phyloP scores from a whole-genome alignment of 2,329 filamentous ascomycete genomes.

The Didymella sp. region DNA sequence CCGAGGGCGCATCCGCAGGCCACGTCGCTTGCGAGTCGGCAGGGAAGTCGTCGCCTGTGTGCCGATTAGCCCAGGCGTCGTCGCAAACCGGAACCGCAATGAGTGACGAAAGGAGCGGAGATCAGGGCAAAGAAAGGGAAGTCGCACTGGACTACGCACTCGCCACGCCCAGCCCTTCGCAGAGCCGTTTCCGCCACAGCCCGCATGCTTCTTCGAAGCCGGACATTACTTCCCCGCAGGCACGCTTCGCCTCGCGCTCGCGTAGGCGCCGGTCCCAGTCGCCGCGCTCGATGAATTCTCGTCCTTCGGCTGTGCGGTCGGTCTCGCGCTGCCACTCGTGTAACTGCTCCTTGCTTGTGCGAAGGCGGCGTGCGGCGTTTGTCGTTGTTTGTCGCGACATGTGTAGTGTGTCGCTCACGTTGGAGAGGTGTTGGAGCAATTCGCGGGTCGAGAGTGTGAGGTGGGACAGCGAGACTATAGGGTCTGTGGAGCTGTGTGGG shows the following conservation, averaged over 20 bases:
- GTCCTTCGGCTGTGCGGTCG: slow-evolving; percentile 81
- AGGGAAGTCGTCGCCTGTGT: slow-evolving; percentile 6
- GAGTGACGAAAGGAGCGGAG: background rate
- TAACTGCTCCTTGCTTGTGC: slow-evolving; percentile 83
- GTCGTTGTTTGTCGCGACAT: slow-evolving; percentile 90
- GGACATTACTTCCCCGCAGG: slow-evolving; percentile 86
- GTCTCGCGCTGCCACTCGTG: slow-evolving; percentile 84
- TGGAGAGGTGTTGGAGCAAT: slow-evolving; percentile 80
- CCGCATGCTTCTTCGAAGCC: slow-evolving; percentile 94
- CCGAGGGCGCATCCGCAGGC: background rate
- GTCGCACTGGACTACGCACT: slow-evolving; percentile 39
- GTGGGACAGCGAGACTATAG: slow-evolving; percentile 71
- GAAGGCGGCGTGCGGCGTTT: slow-evolving; percentile 78
- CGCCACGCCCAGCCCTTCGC: slow-evolving; percentile 54
- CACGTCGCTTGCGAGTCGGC: background rate
- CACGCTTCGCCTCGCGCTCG: slow-evolving; percentile 79
- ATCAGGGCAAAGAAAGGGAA: background rate
- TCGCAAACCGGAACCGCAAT: too few relatives aligned
- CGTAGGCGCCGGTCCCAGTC: slow-evolving; percentile 82
- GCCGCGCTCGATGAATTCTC: slow-evolving; percentile 78
- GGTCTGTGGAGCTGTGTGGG: slow-evolving; percentile 69
- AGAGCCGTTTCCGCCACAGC: slow-evolving; percentile 77
- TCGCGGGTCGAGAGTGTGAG: slow-evolving; percentile 71
- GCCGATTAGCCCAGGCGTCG: slow-evolving; percentile 12
- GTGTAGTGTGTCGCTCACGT: slow-evolving; percentile 88